Conservation (phyloP, 192 early-diverging fungal species). For the Thoreauomyces humboldtii region DNA sequence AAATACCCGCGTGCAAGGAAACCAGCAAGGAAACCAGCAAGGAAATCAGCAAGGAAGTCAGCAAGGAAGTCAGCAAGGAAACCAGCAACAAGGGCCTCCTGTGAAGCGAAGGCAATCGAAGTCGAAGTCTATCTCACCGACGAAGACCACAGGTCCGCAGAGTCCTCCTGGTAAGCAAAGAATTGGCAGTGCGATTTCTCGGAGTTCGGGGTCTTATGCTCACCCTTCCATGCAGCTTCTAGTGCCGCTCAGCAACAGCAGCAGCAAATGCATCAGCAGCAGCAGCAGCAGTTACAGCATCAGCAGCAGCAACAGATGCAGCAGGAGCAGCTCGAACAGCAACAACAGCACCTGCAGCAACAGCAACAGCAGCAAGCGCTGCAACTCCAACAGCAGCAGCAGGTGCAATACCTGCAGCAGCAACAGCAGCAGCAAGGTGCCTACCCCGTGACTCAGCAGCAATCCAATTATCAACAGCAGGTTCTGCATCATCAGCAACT, state of each 20-base stretch:
- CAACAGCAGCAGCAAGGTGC: conserved; percentile 7
- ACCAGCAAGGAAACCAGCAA: too few species aligned
- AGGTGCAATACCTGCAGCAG: neutral
- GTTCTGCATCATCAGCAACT: neutral
- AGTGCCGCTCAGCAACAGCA: neutral
- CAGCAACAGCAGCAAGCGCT: neutral
- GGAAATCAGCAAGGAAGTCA: too few species aligned
- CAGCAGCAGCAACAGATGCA: neutral
- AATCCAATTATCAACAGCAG: neutral
- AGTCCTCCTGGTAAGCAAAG: too few species aligned
- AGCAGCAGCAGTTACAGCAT: neutral
- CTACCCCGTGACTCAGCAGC: too few species aligned
- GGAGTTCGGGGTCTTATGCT: too few species aligned
- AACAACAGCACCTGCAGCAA: neutral
- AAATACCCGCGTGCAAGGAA: too few species aligned
- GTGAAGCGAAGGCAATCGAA: too few species aligned
- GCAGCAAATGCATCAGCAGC: neutral
- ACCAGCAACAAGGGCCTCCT: too few species aligned
- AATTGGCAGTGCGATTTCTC: too few species aligned
- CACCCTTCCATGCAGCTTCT: neutral
- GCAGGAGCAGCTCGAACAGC: neutral
- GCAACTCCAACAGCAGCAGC: neutral
- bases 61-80: too few species aligned
- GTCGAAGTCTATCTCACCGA: conserved; percentile 2
- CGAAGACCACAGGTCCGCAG: neutral